phyloP scores from a whole-genome alignment of 768 basidiomycete species.

The Sutorius australiensis region DNA sequence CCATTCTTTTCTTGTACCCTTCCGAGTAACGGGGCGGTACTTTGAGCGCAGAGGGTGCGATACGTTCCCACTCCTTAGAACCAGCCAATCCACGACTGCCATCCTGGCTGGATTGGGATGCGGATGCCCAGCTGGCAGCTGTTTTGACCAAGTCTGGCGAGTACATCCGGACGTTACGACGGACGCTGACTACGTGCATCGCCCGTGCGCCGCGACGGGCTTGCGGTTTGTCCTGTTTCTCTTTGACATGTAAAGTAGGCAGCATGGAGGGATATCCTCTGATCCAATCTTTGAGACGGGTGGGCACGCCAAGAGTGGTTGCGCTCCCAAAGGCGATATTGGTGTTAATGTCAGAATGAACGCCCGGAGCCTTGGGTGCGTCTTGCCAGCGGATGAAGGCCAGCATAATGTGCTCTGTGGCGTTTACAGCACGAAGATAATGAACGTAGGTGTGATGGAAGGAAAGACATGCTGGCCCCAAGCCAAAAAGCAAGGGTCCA shows the following conservation, averaged over 20 bases:
- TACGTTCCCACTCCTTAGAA: constrained; percentile 76
- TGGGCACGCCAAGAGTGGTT: constrained; percentile 67
- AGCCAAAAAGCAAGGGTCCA: constrained; percentile 85
- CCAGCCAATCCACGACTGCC: constrained; percentile 39
- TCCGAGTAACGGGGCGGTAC: constrained; percentile 70
- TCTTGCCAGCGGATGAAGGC: constrained; percentile 85
- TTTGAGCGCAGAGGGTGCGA: constrained; percentile 59
- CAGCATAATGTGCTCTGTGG: constrained; percentile 91
- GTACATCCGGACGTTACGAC: constrained; percentile 84
- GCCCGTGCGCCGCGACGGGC: constrained; percentile 75
- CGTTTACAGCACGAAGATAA: constrained; percentile 80
- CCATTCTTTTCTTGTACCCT: constrained; percentile 71
- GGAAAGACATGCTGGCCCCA: constrained; percentile 48
- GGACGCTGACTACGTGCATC: constrained; percentile 71
- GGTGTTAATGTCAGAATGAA: constrained; percentile 29
- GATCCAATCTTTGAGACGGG: constrained; percentile 88
- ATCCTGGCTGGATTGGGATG: constrained; percentile 27
- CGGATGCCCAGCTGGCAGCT: constrained; percentile 45
- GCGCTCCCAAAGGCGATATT: constrained; percentile 44
- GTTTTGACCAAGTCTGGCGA: constrained; percentile 78
- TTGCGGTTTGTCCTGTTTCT: constrained; percentile 49
- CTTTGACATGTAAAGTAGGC: constrained; percentile 51
- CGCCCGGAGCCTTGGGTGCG: constrained; percentile 38
- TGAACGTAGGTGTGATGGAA: constrained; percentile 58
- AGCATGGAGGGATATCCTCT: constrained; percentile 84